These are phyloP conservation scores for Ampelomyces quisqualis DNA, from an alignment of 2,329 filamentous ascomycete species.

Conservation along the genomic window DNA sequence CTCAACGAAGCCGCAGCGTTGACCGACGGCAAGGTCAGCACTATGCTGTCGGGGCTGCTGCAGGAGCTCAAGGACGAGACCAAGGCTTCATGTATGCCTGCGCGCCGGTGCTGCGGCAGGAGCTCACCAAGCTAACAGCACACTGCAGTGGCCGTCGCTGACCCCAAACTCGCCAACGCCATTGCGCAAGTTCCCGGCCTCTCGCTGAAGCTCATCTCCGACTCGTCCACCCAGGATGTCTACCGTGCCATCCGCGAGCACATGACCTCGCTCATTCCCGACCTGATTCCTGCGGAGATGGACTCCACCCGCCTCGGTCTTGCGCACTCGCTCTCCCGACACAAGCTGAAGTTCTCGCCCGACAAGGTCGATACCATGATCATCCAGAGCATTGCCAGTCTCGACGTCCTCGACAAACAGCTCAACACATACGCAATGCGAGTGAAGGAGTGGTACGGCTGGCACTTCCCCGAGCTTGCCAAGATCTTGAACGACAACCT, in stretches of 20 bases:
- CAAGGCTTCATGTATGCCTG: constrained; percentile 68
- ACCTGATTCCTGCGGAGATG: constrained; percentile 79
- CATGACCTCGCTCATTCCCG: constrained; percentile 85
- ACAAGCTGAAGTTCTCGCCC: constrained; percentile 98
- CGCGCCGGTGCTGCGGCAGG: background rate
- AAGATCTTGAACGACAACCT: constrained; percentile 86
- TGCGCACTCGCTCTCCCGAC: constrained; percentile 85
- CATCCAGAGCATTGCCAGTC: constrained; percentile 83
- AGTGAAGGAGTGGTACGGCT: constrained; percentile 99
- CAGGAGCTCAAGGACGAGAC: constrained; percentile 95
- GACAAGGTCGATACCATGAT: constrained; percentile 99
- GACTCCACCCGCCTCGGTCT: constrained; percentile 95
- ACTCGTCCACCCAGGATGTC: constrained; percentile 79
- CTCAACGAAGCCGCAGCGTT: constrained; percentile 77
- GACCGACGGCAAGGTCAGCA: constrained; percentile 91
- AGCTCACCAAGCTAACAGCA: constrained; percentile 14
- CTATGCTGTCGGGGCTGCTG: constrained; percentile 78
- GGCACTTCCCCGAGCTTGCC: constrained; percentile 98
- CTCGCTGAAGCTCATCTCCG: constrained; percentile 79
- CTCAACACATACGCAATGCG: constrained; percentile 98
- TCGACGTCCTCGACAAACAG: constrained; percentile 98
- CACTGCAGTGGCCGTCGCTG: constrained; percentile 72
- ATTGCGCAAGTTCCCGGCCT: constrained; percentile 91
- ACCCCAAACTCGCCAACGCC: constrained; percentile 84
- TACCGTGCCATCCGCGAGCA: constrained; percentile 94